These are phyloP conservation scores for Corymbia citriodora DNA, from an alignment of 441 rosid genomes.

Conservation along the genomic window DNA sequence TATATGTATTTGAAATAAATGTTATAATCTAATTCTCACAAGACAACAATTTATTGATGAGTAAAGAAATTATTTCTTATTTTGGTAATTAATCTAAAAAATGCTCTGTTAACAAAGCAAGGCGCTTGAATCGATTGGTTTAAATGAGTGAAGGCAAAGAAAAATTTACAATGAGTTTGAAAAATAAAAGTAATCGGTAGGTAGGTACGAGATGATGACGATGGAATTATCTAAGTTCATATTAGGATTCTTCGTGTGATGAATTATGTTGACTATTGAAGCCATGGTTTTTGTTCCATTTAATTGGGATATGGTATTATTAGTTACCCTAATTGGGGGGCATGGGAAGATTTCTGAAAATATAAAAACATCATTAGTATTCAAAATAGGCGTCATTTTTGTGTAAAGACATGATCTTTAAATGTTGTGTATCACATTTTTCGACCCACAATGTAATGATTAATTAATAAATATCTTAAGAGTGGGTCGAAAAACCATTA, in stretches of 20 bases:
- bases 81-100: background rate
- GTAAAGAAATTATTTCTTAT: background rate
- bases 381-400: rapidly evolving
- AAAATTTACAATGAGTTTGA: background rate
- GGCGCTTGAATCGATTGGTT: no score
- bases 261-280: background rate
- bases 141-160: background rate
- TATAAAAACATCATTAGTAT: rapidly evolving
- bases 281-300: background rate
- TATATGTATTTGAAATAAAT: background rate
- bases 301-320: background rate
- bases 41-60: background rate
- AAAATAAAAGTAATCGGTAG: background rate
- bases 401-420: background rate
- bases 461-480: rapidly evolving
- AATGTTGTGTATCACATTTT: background rate
- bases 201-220: background rate
- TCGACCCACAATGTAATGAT: background rate
- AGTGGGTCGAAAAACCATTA: background rate
- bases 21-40: no score
- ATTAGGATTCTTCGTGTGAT: background rate
- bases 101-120: background rate
- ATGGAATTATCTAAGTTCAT: background rate
- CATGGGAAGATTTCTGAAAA: background rate
- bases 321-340: background rate